phyloP scores from a whole-genome alignment of 2,329 filamentous ascomycete genomes.

The Monosporascus sp. region DNA sequence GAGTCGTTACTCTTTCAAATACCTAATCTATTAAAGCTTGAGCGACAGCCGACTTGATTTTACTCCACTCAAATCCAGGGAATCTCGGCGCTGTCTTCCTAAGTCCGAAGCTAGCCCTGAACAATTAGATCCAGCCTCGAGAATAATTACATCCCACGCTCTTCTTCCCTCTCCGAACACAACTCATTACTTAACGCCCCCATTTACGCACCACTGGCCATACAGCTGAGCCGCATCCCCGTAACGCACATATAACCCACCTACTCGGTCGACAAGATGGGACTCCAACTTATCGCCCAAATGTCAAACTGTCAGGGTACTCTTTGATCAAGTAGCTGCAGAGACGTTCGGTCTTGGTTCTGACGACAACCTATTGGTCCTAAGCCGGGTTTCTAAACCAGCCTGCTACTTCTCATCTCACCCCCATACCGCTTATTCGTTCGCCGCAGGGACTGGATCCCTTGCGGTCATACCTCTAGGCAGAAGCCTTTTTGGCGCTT shows the following conservation, averaged over 20 bases:
- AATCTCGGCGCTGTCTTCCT: background rate
- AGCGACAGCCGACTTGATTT: background rate
- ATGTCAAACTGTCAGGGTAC: background rate
- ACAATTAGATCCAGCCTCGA: background rate
- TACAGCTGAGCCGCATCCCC: no score
- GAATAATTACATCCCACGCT: background rate
- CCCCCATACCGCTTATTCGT: background rate
- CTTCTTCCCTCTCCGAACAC: background rate
- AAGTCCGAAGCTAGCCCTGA: background rate
- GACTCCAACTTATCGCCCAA: background rate
- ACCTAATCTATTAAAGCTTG: background rate
- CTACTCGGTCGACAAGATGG: background rate
- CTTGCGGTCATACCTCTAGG: background rate
- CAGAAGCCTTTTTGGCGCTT: background rate
- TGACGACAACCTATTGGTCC: background rate
- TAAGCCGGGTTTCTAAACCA: background rate
- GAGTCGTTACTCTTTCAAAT: no score
- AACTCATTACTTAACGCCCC: background rate
- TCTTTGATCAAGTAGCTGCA: background rate
- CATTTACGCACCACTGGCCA: no score
- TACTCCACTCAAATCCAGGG: background rate
- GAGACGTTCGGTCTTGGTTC: background rate
- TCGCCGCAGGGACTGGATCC: background rate
- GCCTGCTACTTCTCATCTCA: background rate
- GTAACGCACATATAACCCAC: background rate